Conservation (phyloP, 106 monocot genomes). For the Gastrodia elata region DNA sequence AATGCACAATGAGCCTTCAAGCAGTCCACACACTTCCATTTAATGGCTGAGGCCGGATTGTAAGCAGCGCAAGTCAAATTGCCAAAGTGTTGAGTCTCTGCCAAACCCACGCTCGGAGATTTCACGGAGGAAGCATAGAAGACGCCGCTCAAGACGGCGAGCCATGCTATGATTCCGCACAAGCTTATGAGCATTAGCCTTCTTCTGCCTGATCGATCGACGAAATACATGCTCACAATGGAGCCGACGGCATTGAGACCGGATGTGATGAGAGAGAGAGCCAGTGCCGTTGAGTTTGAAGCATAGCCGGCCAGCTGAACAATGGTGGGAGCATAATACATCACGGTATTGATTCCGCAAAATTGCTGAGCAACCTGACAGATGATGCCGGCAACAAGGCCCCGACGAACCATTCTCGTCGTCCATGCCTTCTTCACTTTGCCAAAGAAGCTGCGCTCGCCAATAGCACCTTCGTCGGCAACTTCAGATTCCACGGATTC, state of each 20-base stretch:
- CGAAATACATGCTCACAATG: conserved; percentile 68
- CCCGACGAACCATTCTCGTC: conserved; percentile 41
- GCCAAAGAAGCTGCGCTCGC: conserved; percentile 15
- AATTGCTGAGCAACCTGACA: conserved; percentile 81
- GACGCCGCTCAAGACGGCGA: conserved; percentile 41
- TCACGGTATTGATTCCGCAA: conserved; percentile 85
- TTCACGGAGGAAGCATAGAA: conserved; percentile 47
- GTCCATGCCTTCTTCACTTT: conserved; percentile 47
- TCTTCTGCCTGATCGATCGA: conserved; percentile 67
- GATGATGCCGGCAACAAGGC: conserved; percentile 54
- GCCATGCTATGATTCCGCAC: conserved; percentile 43
- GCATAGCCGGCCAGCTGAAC: conserved; percentile 81
- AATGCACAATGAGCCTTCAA: conserved; percentile 58
- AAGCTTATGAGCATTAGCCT: conserved; percentile 58
- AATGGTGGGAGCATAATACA: conserved; percentile 92
- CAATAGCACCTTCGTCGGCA: conserved; percentile 46
- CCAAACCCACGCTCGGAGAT: conserved; percentile 38
- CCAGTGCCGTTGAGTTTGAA: conserved; percentile 73
- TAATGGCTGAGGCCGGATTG: conserved; percentile 9
- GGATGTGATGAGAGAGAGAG: conserved; percentile 68
- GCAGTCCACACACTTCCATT: conserved; percentile 58
- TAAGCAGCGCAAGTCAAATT: conserved; percentile 49
- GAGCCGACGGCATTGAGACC: conserved; percentile 75
- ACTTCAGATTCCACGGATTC: conserved; percentile 52
- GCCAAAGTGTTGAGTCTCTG: conserved; percentile 25